phyloP scores from a whole-genome alignment of 306 rosid genomes.

The Lathyrus oleraceus region DNA sequence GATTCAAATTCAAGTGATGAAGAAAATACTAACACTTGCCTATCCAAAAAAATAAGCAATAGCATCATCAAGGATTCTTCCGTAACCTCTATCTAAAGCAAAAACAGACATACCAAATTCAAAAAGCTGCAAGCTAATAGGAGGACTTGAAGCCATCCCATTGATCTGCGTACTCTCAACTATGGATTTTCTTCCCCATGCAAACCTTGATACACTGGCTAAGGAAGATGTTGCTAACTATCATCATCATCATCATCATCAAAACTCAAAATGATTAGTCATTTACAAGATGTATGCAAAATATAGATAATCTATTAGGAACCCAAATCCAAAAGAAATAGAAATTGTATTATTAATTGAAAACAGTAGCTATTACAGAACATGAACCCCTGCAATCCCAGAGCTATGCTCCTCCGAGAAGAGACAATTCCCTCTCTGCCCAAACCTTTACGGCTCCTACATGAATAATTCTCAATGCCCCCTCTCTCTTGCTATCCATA shows the following conservation, averaged over 20 bases:
- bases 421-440: too few species aligned
- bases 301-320: not conserved
- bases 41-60: not conserved
- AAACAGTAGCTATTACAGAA: too few species aligned
- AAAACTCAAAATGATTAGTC: conserved; percentile 31
- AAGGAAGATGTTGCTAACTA: conserved; percentile 73
- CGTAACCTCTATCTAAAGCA: conserved; percentile 6
- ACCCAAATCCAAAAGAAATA: too few species aligned
- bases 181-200: conserved; percentile 76
- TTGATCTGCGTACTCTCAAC: conserved; percentile 37
- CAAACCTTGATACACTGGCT: conserved; percentile 76
- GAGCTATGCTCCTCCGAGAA: too few species aligned
- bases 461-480: too few species aligned
- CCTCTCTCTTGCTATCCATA: too few species aligned
- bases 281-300: conserved; percentile 29
- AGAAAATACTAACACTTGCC: not conserved
- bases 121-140: conserved; percentile 69
- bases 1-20: not conserved
- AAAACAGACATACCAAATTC: conserved; percentile 72
- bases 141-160: conserved; percentile 48
- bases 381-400: too few species aligned
- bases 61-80: conserved; percentile 16
- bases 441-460: too few species aligned
- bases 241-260: conserved; percentile 19
- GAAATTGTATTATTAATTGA: too few species aligned